phyloP scores from a whole-genome alignment of 2,329 filamentous ascomycete species.

The Orbilia ellipsospora region DNA sequence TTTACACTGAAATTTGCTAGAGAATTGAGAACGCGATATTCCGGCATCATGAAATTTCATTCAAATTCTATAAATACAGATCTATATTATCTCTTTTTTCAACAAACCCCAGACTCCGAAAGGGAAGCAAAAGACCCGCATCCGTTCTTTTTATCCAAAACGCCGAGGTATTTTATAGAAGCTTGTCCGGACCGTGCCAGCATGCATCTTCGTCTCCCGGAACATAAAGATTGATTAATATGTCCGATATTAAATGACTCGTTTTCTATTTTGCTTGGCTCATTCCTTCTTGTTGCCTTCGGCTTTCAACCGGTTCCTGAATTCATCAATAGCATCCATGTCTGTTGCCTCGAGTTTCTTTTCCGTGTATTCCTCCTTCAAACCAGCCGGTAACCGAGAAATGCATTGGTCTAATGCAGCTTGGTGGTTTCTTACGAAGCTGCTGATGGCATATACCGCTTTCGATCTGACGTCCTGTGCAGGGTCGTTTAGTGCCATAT shows the following conservation, averaged over 20 bases:
- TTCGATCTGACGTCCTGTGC: slow-evolving; percentile 79
- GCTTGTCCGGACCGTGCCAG: no score
- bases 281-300: slow-evolving; percentile 58
- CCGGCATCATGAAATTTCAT: slow-evolving; percentile 1
- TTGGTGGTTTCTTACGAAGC: slow-evolving; percentile 87
- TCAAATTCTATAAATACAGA: not conserved
- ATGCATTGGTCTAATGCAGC: slow-evolving; percentile 74
- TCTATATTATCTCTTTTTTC: not conserved
- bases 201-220: not conserved
- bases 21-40: not conserved
- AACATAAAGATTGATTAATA: not conserved
- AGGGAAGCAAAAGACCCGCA: not conserved
- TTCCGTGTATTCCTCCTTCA: slow-evolving; percentile 67
- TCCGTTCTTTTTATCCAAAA: slow-evolving; percentile 14
- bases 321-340: slow-evolving; percentile 84
- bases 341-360: slow-evolving; percentile 80
- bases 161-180: slow-evolving; percentile 5
- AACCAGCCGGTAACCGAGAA: slow-evolving; percentile 73
- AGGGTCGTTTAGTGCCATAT: slow-evolving; percentile 72
- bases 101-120: slow-evolving; percentile 22
- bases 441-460: slow-evolving; percentile 88
- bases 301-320: slow-evolving; percentile 76
- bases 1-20: no score
- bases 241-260: no score
- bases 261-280: not conserved